Evolutionary conservation across 208 protist species (phyloP).

Genomic region (Wallacemonas rigidus): DNA sequence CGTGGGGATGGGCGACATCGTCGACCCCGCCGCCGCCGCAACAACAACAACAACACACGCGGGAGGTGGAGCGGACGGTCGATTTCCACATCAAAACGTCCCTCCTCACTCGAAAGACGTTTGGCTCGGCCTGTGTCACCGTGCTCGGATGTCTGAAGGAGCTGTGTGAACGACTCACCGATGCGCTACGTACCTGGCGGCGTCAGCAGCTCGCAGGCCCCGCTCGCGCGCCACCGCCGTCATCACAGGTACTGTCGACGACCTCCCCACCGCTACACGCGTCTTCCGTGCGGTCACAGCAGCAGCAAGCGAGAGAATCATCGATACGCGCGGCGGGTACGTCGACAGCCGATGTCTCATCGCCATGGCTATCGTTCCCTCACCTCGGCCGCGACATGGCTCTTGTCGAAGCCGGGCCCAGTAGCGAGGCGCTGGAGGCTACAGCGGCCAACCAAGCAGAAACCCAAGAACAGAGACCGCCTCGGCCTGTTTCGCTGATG

Average conservation of each 20-base stretch:
- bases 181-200: conserved; percentile 30
- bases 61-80: conserved; percentile 19
- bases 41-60: not conserved
- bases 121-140: conserved; percentile 61
- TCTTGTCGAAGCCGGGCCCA: too few species aligned
- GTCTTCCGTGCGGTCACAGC: too few species aligned
- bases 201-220: conserved; percentile 14
- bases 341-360: too few species aligned
- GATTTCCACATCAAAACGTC: conserved; percentile 77
- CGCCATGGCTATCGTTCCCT: too few species aligned
- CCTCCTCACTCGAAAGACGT: conserved; percentile 73
- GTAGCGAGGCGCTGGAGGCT: too few species aligned
- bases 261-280: too few species aligned
- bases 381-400: too few species aligned
- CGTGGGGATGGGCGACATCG: not conserved
- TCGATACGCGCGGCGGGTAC: too few species aligned
- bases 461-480: too few species aligned
- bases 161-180: conserved; percentile 43
- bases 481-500: not conserved
- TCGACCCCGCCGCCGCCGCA: not conserved
- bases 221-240: not conserved
- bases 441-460: too few species aligned
- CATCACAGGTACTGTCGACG: too few species aligned
- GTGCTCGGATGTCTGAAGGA: conserved; percentile 67
- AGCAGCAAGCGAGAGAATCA: too few species aligned